Percentiles rank a stretch among this genome's conserved stretches.
phyloP scores from a whole-genome alignment of 768 basidiomycete genomes.

The Suillus alpinus region DNA sequence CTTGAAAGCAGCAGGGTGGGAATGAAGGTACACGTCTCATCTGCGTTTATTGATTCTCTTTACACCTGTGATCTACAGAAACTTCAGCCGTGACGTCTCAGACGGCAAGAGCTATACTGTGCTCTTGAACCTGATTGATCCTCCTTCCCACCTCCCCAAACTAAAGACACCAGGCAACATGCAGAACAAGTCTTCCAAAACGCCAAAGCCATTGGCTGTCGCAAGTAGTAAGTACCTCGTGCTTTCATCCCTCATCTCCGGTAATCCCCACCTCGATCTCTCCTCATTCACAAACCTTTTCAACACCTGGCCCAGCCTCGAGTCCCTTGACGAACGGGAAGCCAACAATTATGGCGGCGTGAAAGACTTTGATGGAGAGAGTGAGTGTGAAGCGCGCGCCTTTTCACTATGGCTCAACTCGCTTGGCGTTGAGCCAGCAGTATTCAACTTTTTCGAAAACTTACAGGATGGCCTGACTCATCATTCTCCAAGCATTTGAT shows the following conservation, averaged over 20 bases:
- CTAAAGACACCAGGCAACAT: slow-evolving; percentile 72
- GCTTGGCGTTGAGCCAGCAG: slow-evolving; percentile 90
- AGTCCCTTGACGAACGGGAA: slow-evolving; percentile 90
- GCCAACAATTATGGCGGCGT: slow-evolving; percentile 85
- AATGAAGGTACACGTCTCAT: slow-evolving; percentile 56
- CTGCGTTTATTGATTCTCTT: background rate
- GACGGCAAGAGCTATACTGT: slow-evolving; percentile 98
- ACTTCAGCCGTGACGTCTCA: slow-evolving; percentile 95
- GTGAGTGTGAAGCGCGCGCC: slow-evolving; percentile 94
- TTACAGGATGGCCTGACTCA: slow-evolving; percentile 75
- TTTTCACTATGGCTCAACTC: slow-evolving; percentile 99
- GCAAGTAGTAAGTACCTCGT: slow-evolving; percentile 98
- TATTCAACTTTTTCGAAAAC: slow-evolving; percentile 96
- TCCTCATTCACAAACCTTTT: slow-evolving; percentile 98
- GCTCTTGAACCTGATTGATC: slow-evolving; percentile 91
- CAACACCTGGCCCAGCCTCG: slow-evolving; percentile 95
- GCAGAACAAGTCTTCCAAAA: slow-evolving; percentile 94
- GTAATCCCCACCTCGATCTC: slow-evolving; percentile 95
- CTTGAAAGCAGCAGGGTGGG: slow-evolving; percentile 91
- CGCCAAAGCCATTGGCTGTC: slow-evolving; percentile 88
- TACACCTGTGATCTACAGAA: slow-evolving; percentile 46
- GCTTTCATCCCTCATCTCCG: slow-evolving; percentile 82
- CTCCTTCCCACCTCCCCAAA: slow-evolving; percentile 86
- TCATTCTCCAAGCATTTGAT: slow-evolving; percentile 96
- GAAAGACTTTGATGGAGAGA: slow-evolving; percentile 98